Percentiles rank a stretch among this genome's conserved stretches.
These are phyloP conservation scores for Camelina hispida DNA, from an alignment of 345 rosid genomes.

Conservation along the genomic window DNA sequence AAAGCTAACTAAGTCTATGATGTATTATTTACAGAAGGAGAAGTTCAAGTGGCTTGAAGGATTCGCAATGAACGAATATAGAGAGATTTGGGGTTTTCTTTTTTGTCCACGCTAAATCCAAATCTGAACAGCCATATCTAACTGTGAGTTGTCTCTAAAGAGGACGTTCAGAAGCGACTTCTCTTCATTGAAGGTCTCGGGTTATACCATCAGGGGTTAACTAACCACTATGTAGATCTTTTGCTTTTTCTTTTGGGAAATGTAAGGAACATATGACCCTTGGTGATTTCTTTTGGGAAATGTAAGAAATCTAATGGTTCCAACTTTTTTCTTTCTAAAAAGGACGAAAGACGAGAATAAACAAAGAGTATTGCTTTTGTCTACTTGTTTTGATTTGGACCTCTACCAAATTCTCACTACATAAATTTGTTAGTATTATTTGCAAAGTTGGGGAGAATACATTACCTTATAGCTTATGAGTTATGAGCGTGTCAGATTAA, in stretches of 20 bases:
- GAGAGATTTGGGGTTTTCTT: constrained; percentile 38
- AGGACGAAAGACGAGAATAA: background rate
- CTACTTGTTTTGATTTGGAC: no score
- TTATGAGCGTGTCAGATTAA: no score
- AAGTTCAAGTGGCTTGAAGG: constrained; percentile 54
- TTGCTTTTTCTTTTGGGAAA: no score
- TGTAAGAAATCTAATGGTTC: background rate
- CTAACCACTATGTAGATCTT: constrained; percentile 68
- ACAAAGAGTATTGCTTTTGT: background rate
- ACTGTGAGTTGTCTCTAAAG: constrained; percentile 65
- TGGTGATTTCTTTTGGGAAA: background rate
- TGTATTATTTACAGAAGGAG: constrained; percentile 57
- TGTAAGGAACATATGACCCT: background rate
- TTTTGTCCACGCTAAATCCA: background rate
- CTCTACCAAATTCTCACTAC: no score
- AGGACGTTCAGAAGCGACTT: constrained; percentile 78
- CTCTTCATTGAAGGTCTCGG: constrained; percentile 86
- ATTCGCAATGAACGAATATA: constrained; percentile 10
- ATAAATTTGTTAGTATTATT: no score
- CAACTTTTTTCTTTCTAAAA: background rate
- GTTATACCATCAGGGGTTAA: constrained; percentile 76
- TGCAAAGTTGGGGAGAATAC: no score
- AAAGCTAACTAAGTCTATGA: constrained; percentile 2
- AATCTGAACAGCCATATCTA: constrained; percentile 62
- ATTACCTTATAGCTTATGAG: no score